A percentile compares a stretch with the other conserved stretches of the same genome.
phyloP scores from a whole-genome alignment of 176 grass and related monocot genomes.

The Thinopyrum elongatum region DNA sequence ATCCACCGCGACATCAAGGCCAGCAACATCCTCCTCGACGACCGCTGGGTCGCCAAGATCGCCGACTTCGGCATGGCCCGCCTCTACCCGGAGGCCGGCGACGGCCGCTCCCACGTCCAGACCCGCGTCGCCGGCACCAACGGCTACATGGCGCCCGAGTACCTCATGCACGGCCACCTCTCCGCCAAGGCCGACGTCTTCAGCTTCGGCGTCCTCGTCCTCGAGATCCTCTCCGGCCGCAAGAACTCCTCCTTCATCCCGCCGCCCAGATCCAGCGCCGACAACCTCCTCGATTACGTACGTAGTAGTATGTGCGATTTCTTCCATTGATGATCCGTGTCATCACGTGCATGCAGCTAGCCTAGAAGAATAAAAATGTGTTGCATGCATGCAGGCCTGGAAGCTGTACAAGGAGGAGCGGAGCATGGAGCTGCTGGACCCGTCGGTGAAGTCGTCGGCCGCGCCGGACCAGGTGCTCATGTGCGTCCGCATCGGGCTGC shows the following conservation, averaged over 20 bases:
- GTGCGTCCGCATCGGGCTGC: slow-evolving; percentile 70
- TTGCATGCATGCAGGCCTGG: slow-evolving; percentile 52
- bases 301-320: neutral
- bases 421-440: slow-evolving; percentile 70
- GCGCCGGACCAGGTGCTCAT: slow-evolving; percentile 64
- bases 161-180: slow-evolving; percentile 84
- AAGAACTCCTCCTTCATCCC: slow-evolving; percentile 70
- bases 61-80: slow-evolving; percentile 96
- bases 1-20: slow-evolving; percentile 99
- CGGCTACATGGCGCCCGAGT: slow-evolving; percentile 98
- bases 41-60: slow-evolving; percentile 85
- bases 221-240: slow-evolving; percentile 73
- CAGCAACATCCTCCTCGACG: slow-evolving; percentile 90
- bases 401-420: slow-evolving; percentile 71
- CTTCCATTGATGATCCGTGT: neutral
- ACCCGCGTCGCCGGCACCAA: slow-evolving; percentile 90
- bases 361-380: neutral
- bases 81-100: slow-evolving; percentile 70
- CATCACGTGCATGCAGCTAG: neutral
- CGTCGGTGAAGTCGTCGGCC: slow-evolving; percentile 39
- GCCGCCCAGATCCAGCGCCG: slow-evolving; percentile 42
- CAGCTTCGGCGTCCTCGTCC: slow-evolving; percentile 84
- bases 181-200: slow-evolving; percentile 93
- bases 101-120: slow-evolving; percentile 63
- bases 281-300: slow-evolving; percentile 86